Base-by-base conservation (phyloP, 2,329 filamentous ascomycete genomes). In the Colletotrichum endophyticum region DNA sequence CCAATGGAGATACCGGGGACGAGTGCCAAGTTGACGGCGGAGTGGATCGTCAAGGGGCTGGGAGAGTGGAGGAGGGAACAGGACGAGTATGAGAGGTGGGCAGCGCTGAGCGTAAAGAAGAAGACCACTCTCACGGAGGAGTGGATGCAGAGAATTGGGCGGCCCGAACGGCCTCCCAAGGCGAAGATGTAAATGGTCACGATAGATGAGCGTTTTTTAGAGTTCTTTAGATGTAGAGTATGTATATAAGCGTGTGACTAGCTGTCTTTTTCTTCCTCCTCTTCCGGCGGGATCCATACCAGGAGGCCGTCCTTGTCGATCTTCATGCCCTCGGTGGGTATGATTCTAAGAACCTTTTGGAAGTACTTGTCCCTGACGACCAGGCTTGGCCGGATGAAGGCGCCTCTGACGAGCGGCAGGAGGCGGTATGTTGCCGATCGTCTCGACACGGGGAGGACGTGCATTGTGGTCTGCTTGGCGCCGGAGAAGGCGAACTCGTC, bases 401-500 rank as follows among this genome's bases (percentile, higher is more conserved):
- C 83, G 1, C 93, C 94, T 77, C 83, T 88, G 81, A 89, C 86
- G 53, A 94, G 89, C 9, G 96, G 93, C 75, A 98, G 84, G 22
- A 99, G 81, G 53, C 92, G 91, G 82, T 96, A 99, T 30, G 91
- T 89, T n/a, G 95, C 89, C 1, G 89, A 91, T 63, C 95, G 90
- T 76, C 96, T 88, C 75, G 95, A 96, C 78, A 98, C 88, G 0
- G 97, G 97, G 62, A 98, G 90, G 57, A 99, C 87, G 81, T 97
- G 95, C 69, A 98, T 80, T 2, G 94, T 94, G 15, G 92, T 93
- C 79, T 94, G 90, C 86, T 99, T 99, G 3, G 95, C 89, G 0
- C 97, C 97, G 9, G 95, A 96, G 84, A 99, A 99, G 0, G 96
- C 96, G 85, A 99, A 99, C 70, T 95, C 92, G 78, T 98, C 95